These are phyloP conservation scores for Pichia kudriavzevii DNA, from an alignment of 1,139 yeast species.

Conservation along the genomic window DNA sequence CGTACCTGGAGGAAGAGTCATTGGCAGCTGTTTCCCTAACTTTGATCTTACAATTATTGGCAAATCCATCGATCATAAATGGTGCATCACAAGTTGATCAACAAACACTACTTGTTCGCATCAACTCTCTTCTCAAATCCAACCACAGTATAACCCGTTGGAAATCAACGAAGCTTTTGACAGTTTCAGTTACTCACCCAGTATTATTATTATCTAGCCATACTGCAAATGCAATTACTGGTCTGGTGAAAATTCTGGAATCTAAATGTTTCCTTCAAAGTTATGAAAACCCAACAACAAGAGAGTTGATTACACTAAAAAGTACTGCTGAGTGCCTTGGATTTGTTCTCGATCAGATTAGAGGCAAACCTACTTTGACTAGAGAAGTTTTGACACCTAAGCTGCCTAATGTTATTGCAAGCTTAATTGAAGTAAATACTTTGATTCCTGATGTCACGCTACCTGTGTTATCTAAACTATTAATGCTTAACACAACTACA, in stretches of 20 bases:
- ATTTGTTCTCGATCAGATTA: conserved; percentile 46
- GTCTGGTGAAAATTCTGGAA: conserved; percentile 51
- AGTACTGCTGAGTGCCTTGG: conserved; percentile 40
- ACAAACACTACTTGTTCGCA: conserved; percentile 48
- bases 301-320: conserved; percentile 23
- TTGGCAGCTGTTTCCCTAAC: conserved; percentile 13
- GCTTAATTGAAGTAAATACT: conserved; percentile 41
- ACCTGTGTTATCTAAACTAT: conserved; percentile 42
- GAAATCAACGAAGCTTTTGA: conserved; percentile 54
- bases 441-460: conserved; percentile 37
- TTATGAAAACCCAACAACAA: conserved; percentile 28
- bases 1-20: conserved; percentile 19
- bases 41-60: conserved; percentile 16
- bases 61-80: conserved; percentile 20
- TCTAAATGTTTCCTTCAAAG: conserved; percentile 38
- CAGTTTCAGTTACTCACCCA: conserved; percentile 46
- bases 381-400: conserved; percentile 82
- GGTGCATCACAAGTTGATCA: conserved; percentile 39
- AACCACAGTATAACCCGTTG: conserved; percentile 45
- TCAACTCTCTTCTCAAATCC: conserved; percentile 46
- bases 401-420: conserved; percentile 52
- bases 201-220: conserved; percentile 44
- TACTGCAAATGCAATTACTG: conserved; percentile 51
- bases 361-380: conserved; percentile 78
- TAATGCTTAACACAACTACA: conserved; percentile 63